Conservation (phyloP, 352 stramenopile genomes). For the Elongisporangium undulatum region DNA sequence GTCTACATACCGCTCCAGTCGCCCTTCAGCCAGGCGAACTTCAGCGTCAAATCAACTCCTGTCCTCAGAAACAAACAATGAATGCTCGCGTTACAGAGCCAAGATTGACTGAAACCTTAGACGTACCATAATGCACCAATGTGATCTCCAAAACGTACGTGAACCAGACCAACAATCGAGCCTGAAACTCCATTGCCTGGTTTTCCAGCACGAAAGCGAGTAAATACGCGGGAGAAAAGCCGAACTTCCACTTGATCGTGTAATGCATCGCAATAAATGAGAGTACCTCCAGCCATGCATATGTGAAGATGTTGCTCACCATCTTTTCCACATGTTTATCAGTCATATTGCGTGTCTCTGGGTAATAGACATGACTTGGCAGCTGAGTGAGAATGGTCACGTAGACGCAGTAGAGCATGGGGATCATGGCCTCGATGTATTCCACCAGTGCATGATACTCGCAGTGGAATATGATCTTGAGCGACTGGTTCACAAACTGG, state of each 20-base stretch:
- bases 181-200: slow-evolving; percentile 20
- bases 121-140: slow-evolving; percentile 25
- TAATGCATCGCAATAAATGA: slow-evolving; percentile 16
- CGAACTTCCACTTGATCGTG: slow-evolving; percentile 12
- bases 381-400: slow-evolving; percentile 11
- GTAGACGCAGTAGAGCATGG: slow-evolving; percentile 16
- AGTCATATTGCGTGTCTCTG: slow-evolving; percentile 11
- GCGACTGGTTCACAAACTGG: too few relatives aligned
- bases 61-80: too few relatives aligned
- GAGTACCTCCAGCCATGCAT: slow-evolving; percentile 8
- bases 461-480: slow-evolving; percentile 18
- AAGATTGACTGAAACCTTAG: neutral
- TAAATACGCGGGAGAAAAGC: slow-evolving; percentile 19
- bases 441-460: slow-evolving; percentile 18
- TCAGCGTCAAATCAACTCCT: neutral
- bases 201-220: slow-evolving; percentile 32
- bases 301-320: slow-evolving; percentile 9
- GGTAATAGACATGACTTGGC: slow-evolving; percentile 12
- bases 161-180: slow-evolving; percentile 24
- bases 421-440: slow-evolving; percentile 21
- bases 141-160: slow-evolving; percentile 22
- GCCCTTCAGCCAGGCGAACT: neutral
- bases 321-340: neutral
- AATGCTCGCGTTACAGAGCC: neutral
- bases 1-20: too few relatives aligned